phyloP scores from a whole-genome alignment of 345 rosid genomes.

The Lenwebbia sp. region DNA sequence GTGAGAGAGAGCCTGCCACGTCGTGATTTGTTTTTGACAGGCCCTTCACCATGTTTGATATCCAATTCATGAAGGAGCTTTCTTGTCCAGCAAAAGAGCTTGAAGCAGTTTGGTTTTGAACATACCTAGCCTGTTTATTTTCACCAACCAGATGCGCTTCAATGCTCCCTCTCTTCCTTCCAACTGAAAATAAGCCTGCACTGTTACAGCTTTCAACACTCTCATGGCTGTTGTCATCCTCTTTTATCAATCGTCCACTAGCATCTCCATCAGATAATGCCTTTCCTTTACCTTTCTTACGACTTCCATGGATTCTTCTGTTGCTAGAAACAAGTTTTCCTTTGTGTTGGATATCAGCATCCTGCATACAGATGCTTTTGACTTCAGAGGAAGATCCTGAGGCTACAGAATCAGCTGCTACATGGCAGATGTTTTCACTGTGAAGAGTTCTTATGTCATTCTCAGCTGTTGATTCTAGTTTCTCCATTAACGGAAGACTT shows the following conservation, averaged over 20 bases:
- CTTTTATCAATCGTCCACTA: slow-evolving; percentile 24
- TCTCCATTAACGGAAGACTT: slow-evolving; percentile 11
- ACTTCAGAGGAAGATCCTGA: slow-evolving; percentile 15
- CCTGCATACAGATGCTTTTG: slow-evolving; percentile 17
- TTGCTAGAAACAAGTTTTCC: slow-evolving; percentile 16
- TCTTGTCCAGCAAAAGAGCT: slow-evolving; percentile 40
- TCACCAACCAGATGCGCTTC: slow-evolving; percentile 40
- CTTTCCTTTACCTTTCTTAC: slow-evolving; percentile 48
- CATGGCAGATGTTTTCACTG: slow-evolving; percentile 11
- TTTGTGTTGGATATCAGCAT: slow-evolving; percentile 8
- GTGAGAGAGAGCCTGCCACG: slow-evolving; percentile 22
- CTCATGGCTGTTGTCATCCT: slow-evolving; percentile 55
- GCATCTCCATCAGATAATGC: slow-evolving; percentile 47
- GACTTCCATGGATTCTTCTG: slow-evolving; percentile 17
- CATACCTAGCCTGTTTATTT: slow-evolving; percentile 47
- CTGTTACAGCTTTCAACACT: slow-evolving; percentile 89
- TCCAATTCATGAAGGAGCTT: slow-evolving; percentile 90
- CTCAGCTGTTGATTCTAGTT: slow-evolving; percentile 54
- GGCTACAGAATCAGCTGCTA: slow-evolving; percentile 10
- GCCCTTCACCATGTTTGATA: slow-evolving; percentile 78
- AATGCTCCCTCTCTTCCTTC: slow-evolving; percentile 37
- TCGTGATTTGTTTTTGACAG: slow-evolving; percentile 31
- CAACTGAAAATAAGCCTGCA: slow-evolving; percentile 27
- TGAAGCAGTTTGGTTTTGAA: slow-evolving; percentile 39
- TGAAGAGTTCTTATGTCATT: slow-evolving; percentile 24